phyloP scores from a whole-genome alignment of 257 asterid genomes.

The Solanum ossicruentum region DNA sequence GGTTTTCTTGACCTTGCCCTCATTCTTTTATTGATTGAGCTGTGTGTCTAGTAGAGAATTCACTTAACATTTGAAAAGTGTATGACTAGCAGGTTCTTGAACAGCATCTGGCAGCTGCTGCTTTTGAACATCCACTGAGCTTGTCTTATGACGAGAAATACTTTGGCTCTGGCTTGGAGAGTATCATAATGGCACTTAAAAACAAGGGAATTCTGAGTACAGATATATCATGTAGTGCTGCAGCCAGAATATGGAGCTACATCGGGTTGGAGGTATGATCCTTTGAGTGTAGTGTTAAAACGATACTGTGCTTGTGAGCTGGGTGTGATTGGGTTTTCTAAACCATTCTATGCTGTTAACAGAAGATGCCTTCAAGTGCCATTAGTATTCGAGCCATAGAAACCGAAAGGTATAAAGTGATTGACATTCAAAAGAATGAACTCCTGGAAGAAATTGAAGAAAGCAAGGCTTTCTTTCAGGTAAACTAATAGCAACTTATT shows the following conservation, averaged over 20 bases:
- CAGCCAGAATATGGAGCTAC: conserved; percentile 74
- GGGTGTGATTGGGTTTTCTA: neutral
- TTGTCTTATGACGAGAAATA: conserved; percentile 50
- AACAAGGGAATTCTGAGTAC: conserved; percentile 52
- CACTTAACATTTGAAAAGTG: neutral
- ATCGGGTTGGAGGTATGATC: conserved; percentile 74
- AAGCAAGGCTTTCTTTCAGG: conserved; percentile 96
- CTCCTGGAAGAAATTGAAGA: conserved; percentile 96
- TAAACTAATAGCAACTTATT: conserved; percentile 6
- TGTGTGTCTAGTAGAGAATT: neutral
- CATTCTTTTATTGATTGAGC: neutral
- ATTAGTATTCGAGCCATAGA: conserved; percentile 82
- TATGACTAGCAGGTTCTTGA: conserved; percentile 70
- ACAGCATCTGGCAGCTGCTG: conserved; percentile 88
- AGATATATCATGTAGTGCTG: conserved; percentile 40
- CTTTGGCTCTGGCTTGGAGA: conserved; percentile 69
- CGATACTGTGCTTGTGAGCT: neutral
- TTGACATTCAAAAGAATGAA: conserved; percentile 53
- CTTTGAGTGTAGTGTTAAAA: neutral
- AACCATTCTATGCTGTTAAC: neutral
- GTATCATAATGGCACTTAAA: conserved; percentile 42
- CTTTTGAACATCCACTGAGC: conserved; percentile 77
- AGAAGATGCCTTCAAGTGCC: conserved; percentile 63
- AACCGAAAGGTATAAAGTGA: conserved; percentile 61
- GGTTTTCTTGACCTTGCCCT: neutral